Conservation (phyloP, 345 rosid genomes). For the Alliaria petiolata region DNA sequence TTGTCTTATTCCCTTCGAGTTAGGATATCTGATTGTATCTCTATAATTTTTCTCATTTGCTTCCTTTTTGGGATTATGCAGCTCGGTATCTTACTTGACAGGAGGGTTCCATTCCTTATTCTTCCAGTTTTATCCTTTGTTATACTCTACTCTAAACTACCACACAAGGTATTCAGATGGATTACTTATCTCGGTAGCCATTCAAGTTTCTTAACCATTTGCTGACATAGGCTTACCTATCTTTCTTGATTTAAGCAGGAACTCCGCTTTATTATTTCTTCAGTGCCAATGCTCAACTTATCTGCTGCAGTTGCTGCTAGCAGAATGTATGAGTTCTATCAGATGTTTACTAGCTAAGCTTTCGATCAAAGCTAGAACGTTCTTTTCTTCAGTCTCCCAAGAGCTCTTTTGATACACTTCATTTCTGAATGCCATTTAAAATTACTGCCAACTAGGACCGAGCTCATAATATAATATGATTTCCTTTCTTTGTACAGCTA, state of each 20-base stretch:
- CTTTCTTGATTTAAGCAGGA: slow-evolving; percentile 53
- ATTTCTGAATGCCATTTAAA: slow-evolving; percentile 1
- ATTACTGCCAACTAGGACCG: neutral
- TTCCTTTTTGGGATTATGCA: slow-evolving; percentile 38
- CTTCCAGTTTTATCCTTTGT: slow-evolving; percentile 71
- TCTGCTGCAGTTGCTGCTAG: slow-evolving; percentile 89
- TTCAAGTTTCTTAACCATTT: slow-evolving; percentile 1
- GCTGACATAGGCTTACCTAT: neutral
- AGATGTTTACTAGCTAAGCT: slow-evolving; percentile 19
- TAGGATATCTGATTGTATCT: slow-evolving; percentile 9
- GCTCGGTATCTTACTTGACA: slow-evolving; percentile 77
- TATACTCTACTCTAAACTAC: slow-evolving; percentile 90
- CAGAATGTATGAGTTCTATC: slow-evolving; percentile 59
- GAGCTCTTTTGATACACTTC: neutral
- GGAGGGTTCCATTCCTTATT: slow-evolving; percentile 58
- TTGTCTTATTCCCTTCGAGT: slow-evolving; percentile 5
- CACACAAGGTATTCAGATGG: slow-evolving; percentile 69
- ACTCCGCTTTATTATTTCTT: slow-evolving; percentile 87
- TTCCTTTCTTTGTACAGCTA: slow-evolving; percentile 50
- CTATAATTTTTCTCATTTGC: neutral
- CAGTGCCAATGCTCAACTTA: slow-evolving; percentile 92
- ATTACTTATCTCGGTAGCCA: slow-evolving; percentile 20
- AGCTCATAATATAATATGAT: neutral
- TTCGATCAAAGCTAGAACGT: neutral
- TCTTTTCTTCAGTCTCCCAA: neutral